Conservation (phyloP, 495 filamentous ascomycete species). For the Hypoxylon fragiforme region DNA sequence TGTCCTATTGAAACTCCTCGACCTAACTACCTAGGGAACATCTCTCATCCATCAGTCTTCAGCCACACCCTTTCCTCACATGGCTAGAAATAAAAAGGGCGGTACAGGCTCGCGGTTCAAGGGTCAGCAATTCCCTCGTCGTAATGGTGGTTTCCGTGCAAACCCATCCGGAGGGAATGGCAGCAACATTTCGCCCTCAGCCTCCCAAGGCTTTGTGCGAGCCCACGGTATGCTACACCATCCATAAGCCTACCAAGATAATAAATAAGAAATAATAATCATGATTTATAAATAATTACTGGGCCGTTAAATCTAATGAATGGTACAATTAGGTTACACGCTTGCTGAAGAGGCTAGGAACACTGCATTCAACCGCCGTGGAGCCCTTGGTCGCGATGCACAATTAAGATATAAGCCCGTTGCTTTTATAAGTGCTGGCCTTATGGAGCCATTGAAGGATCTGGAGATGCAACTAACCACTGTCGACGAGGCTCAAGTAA, state of each 20-base stretch:
- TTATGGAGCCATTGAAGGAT: constrained; percentile 54
- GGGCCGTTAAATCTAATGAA: too few relatives aligned
- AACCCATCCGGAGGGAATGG: constrained; percentile 11
- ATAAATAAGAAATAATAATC: too few relatives aligned
- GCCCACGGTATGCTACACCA: constrained; percentile 21
- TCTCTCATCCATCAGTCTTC: too few relatives aligned
- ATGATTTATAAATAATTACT: too few relatives aligned
- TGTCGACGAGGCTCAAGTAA: not conserved
- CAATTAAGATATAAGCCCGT: constrained; percentile 59
- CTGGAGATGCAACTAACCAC: constrained; percentile 19
- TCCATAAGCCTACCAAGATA: too few relatives aligned
- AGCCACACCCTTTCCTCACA: too few relatives aligned
- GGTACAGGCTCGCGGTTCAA: constrained; percentile 3
- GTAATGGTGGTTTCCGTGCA: not conserved
- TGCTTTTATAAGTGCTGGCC: constrained; percentile 73
- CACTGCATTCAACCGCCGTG: constrained; percentile 62
- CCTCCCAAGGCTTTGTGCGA: not conserved
- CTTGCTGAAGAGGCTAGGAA: constrained; percentile 78
- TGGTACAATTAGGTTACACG: constrained; percentile 64
- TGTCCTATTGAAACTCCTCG: too few relatives aligned
- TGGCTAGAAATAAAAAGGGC: constrained; percentile 26
- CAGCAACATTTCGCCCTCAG: constrained; percentile 10
- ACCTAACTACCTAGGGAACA: too few relatives aligned
- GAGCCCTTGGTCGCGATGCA: constrained; percentile 43
- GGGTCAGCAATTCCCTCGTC: constrained; percentile 13